Percentiles rank a stretch among this genome's conserved stretches.
phyloP scores from a whole-genome alignment of 352 stramenopile species.

The Halophytophthora polymorphica region DNA sequence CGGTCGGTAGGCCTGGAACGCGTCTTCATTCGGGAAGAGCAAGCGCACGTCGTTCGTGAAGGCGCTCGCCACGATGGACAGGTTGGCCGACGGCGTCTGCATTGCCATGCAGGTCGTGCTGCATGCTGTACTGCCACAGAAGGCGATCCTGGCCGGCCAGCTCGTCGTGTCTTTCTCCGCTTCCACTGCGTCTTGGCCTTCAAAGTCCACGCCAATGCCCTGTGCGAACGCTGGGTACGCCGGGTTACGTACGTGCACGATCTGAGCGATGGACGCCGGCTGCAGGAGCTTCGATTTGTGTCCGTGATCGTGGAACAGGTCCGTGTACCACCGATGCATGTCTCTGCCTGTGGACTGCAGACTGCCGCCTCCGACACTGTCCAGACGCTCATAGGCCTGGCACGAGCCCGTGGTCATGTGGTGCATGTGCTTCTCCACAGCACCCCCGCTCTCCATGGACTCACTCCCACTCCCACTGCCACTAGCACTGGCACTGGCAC shows the following conservation, averaged over 20 bases:
- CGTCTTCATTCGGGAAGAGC: slow-evolving; percentile 35
- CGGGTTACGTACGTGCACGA: slow-evolving; percentile 45
- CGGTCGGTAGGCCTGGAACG: slow-evolving; percentile 36
- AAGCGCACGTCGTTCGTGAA: slow-evolving; percentile 47
- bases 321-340: slow-evolving; percentile 61
- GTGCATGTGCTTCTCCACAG: slow-evolving; percentile 20
- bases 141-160: slow-evolving; percentile 43
- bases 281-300: slow-evolving; percentile 42
- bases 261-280: slow-evolving; percentile 33
- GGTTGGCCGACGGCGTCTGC: slow-evolving; percentile 34
- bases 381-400: slow-evolving; percentile 33
- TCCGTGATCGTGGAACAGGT: slow-evolving; percentile 47
- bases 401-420: slow-evolving; percentile 51
- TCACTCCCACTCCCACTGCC: slow-evolving; percentile 8
- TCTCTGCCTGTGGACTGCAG: slow-evolving; percentile 49
- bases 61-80: slow-evolving; percentile 40
- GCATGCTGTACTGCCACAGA: slow-evolving; percentile 52
- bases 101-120: slow-evolving; percentile 55
- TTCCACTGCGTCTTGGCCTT: slow-evolving; percentile 11
- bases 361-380: slow-evolving; percentile 35
- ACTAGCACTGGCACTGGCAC: slow-evolving; percentile 1
- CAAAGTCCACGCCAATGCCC: slow-evolving; percentile 40
- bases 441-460: slow-evolving; percentile 2
- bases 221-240: slow-evolving; percentile 33
- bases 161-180: not conserved